Base-by-base conservation (phyloP, 352 stramenopile species). In the Phytophthora pini region DNA sequence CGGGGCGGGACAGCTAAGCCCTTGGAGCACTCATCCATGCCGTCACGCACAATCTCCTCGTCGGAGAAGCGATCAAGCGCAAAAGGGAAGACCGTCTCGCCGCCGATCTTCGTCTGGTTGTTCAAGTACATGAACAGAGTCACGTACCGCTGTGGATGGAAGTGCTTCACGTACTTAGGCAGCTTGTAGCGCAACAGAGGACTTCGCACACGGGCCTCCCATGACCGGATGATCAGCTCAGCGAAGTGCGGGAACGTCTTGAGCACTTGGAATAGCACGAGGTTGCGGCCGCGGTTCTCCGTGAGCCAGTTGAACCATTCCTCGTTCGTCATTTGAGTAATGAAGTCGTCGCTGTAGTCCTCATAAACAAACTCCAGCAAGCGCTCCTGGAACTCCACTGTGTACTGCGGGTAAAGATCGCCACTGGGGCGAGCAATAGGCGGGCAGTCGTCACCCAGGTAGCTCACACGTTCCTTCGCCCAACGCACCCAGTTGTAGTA, bases 81-180 rank as follows among this genome's bases (percentile, higher is more conserved):
- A 63, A 83, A 87, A 7, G 84, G 97, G 76, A 99, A 99, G 10
- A 99, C 92, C 0, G 97, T 99, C 72, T 99, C 92, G 24, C 97
- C 97, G 9, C 97, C 97, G 8, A 92, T 49, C 62, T 98, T 93
- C 50, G 88, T 89, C 40, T 99, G 89, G 69, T 98, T 95, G 72
- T 89, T 98, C 24, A 99, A 79, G 77, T 99, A 99, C 68, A 98
- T 84, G 71, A 99, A 98, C 6, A 99, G 79, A 41, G 97, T 99
- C 11, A 95, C 94, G 74, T 97, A 98, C 10, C 97, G 87, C 82
- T 99, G 98, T 20, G 84, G 87, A 38, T 93, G 77, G 62, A 91
- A 92, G 65, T 93, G 82, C 51, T 87, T 85, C 31, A 87, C 79
- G 58, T 85, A 88, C 62, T 76, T 75, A 4, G 86, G 86, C 52